A percentile compares a stretch with the other conserved stretches of the same genome.
These are phyloP conservation scores for Vitis hybrid DNA, from an alignment of 177 flowering plant genomes.

Conservation along the genomic window DNA sequence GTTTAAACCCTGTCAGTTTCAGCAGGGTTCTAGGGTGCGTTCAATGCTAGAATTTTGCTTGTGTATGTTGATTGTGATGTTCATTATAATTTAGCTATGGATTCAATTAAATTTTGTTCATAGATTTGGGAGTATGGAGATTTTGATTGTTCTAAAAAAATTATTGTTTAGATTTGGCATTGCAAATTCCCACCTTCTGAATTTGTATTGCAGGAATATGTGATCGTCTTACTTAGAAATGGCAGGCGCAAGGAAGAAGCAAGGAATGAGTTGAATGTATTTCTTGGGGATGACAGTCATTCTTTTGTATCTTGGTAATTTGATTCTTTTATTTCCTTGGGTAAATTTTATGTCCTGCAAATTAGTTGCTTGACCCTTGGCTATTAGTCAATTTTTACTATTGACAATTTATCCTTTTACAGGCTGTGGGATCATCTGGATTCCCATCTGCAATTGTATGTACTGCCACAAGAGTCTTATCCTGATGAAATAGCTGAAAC, in stretches of 20 bases:
- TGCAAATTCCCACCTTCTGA: too few relatives aligned
- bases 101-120: too few relatives aligned
- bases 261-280: constrained; percentile 80
- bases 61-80: too few relatives aligned
- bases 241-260: constrained; percentile 88
- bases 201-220: constrained; percentile 73
- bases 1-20: too few relatives aligned
- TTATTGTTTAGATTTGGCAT: too few relatives aligned
- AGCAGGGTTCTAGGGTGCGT: too few relatives aligned
- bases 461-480: constrained; percentile 37
- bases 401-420: constrained; percentile 7
- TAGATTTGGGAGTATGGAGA: too few relatives aligned
- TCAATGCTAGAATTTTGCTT: too few relatives aligned
- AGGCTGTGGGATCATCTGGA: constrained; percentile 97
- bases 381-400: constrained; percentile 1
- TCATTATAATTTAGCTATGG: too few relatives aligned
- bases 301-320: constrained; percentile 85
- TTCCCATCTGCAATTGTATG: constrained; percentile 57
- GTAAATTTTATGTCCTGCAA: neutral
- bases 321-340: constrained; percentile 1
- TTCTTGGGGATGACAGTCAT: constrained; percentile 81
- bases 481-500: constrained; percentile 30
- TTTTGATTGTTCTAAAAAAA: too few relatives aligned
- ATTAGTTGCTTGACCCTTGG: neutral
- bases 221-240: constrained; percentile 84